Percentiles rank a stretch among this genome's conserved stretches.
phyloP scores from a whole-genome alignment of 768 basidiomycete species.

The Lactifluus rugatus region DNA sequence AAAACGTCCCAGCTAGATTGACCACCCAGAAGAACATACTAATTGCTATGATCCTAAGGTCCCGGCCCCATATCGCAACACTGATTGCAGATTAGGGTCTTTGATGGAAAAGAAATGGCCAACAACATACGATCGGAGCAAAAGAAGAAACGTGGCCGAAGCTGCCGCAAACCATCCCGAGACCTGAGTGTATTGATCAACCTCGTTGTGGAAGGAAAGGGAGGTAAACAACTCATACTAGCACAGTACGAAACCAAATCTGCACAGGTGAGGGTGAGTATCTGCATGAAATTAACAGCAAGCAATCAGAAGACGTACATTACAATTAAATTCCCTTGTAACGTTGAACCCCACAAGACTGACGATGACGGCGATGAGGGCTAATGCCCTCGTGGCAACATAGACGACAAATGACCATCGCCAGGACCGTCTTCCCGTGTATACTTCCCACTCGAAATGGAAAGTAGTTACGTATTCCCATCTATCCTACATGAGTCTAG shows the following conservation, averaged over 20 bases:
- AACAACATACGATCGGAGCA: conserved; percentile 11
- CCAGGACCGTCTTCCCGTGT: conserved; percentile 15
- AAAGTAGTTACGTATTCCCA: conserved; percentile 16
- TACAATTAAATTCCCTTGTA: conserved; percentile 2
- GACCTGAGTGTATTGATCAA: neutral
- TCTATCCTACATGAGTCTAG: neutral
- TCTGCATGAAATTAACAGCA: neutral
- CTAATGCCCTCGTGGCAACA: neutral
- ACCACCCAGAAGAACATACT: neutral
- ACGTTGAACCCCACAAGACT: conserved; percentile 16
- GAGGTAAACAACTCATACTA: neutral
- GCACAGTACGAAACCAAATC: conserved; percentile 13
- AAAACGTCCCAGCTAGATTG: neutral
- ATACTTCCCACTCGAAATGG: conserved; percentile 15
- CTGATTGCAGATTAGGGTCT: neutral
- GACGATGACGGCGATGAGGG: conserved; percentile 3
- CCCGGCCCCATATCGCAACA: conserved; percentile 16
- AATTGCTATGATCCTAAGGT: neutral
- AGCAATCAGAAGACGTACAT: neutral
- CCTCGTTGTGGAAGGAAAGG: neutral
- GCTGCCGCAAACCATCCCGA: conserved; percentile 5
- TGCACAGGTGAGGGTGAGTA: neutral
- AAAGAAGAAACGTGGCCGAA: conserved; percentile 13
- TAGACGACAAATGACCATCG: conserved; percentile 18
- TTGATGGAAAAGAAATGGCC: neutral